These are phyloP conservation scores for Fusarium sp. DNA, from an alignment of 2,329 filamentous ascomycete species.

Conservation along the genomic window DNA sequence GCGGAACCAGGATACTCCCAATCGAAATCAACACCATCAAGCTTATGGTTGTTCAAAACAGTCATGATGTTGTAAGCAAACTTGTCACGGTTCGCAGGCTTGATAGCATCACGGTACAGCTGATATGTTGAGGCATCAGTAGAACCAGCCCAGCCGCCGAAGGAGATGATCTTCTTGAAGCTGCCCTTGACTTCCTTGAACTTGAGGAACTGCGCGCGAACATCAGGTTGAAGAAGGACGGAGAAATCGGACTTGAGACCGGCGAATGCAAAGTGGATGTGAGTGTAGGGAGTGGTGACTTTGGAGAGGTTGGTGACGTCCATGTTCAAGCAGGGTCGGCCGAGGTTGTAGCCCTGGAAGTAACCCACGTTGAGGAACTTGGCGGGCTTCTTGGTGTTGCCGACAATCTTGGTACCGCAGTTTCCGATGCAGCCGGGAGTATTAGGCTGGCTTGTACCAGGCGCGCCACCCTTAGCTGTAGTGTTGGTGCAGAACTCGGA, in stretches of 20 bases:
- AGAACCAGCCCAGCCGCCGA: conserved; percentile 48
- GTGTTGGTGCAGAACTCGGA: conserved; percentile 52
- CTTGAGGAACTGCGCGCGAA: conserved; percentile 41
- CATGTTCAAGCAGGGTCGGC: conserved; percentile 44
- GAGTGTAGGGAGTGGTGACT: conserved; percentile 38
- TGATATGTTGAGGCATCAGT: conserved; percentile 38
- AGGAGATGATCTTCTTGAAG: conserved; percentile 47
- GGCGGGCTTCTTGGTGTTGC: conserved; percentile 38
- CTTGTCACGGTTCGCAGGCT: conserved; percentile 47
- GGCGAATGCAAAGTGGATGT: conserved; percentile 47
- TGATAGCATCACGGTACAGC: conserved; percentile 43
- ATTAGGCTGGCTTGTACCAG: conserved; percentile 39
- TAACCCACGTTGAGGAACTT: conserved; percentile 44
- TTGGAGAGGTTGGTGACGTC: conserved; percentile 37
- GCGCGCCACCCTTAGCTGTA: conserved; percentile 38
- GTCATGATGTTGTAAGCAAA: conserved; percentile 49
- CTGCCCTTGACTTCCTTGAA: conserved; percentile 41
- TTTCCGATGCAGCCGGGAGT: conserved; percentile 45
- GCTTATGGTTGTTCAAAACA: conserved; percentile 49
- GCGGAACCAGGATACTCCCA: conserved; percentile 55
- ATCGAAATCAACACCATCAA: conserved; percentile 57
- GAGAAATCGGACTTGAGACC: conserved; percentile 32
- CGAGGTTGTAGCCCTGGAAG: conserved; percentile 45
- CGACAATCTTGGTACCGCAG: conserved; percentile 45
- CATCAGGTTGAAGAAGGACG: conserved; percentile 28